These are phyloP conservation scores for Acmispon strigosus DNA, from an alignment of 306 rosid genomes.

Conservation along the genomic window DNA sequence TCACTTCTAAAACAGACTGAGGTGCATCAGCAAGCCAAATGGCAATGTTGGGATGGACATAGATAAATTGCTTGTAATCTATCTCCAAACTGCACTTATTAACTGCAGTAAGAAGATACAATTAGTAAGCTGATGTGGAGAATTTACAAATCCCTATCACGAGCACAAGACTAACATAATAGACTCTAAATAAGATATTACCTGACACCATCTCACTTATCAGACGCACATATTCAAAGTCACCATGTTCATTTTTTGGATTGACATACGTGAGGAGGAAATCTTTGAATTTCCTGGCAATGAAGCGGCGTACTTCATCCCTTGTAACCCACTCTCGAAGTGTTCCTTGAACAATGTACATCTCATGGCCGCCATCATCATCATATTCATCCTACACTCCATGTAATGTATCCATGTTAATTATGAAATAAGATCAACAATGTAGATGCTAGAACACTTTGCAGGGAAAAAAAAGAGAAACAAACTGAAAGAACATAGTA, in stretches of 20 bases:
- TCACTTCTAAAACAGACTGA: constrained; percentile 91
- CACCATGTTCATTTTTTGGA: constrained; percentile 61
- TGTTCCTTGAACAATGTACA: constrained; percentile 95
- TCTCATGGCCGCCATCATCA: constrained; percentile 64
- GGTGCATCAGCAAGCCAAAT: constrained; percentile 99
- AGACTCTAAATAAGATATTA: constrained; percentile 17
- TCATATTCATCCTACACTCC: constrained; percentile 70
- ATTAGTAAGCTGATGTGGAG: neutral
- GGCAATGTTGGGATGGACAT: constrained; percentile 95
- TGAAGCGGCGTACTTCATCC: constrained; percentile 92
- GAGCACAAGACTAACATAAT: neutral
- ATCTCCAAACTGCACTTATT: constrained; percentile 92
- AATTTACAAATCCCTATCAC: neutral
- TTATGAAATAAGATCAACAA: neutral
- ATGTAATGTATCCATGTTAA: neutral
- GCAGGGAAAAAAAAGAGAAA: neutral
- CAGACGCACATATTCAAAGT: constrained; percentile 71
- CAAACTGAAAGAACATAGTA: constrained; percentile 7
- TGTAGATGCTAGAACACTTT: neutral
- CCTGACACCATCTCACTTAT: constrained; percentile 98
- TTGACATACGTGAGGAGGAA: constrained; percentile 74
- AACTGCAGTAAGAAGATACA: constrained; percentile 43
- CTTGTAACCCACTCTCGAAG: constrained; percentile 96
- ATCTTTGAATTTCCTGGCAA: constrained; percentile 79
- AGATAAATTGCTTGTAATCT: constrained; percentile 91